Evolutionary conservation across 805 yeast genomes (phyloP).

Genomic region (Blastobotrys terrestris): DNA sequence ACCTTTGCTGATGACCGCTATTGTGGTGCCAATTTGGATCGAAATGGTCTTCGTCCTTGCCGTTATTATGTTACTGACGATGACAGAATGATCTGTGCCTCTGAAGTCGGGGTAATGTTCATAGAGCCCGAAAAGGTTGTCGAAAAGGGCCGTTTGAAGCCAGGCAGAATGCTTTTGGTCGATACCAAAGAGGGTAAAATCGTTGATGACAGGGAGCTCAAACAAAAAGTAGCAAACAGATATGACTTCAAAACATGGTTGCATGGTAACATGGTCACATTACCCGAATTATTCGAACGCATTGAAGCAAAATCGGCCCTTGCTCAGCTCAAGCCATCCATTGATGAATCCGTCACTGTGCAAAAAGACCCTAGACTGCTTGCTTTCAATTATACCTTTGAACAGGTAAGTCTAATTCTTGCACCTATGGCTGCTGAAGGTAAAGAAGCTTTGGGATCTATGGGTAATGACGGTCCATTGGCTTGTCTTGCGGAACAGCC

Average conservation of each 20-base stretch:
- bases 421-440: constrained; percentile 93
- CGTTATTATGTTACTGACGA: constrained; percentile 93
- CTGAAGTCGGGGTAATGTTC: constrained; percentile 96
- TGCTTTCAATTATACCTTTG: constrained; percentile 92
- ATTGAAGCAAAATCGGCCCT: constrained; percentile 38
- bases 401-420: constrained; percentile 73
- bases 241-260: constrained; percentile 94
- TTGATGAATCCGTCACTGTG: constrained; percentile 36
- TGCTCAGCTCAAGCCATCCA: constrained; percentile 17
- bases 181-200: constrained; percentile 90
- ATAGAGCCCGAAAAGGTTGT: constrained; percentile 75
- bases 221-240: constrained; percentile 68
- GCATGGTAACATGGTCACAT: constrained; percentile 73
- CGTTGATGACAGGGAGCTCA: constrained; percentile 89
- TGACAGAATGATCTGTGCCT: constrained; percentile 93
- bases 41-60: constrained; percentile 97
- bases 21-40: constrained; percentile 96
- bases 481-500: constrained; percentile 96
- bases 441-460: constrained; percentile 93
- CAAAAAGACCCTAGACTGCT: constrained; percentile 77
- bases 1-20: constrained; percentile 96
- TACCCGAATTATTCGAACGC: constrained; percentile 67
- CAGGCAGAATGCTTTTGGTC: constrained; percentile 92
- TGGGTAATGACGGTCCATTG: constrained; percentile 96
- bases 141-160: constrained; percentile 89